Evolutionary conservation across 495 filamentous ascomycete genomes (phyloP).

Genomic region (Penicillium simplicissimum): DNA sequence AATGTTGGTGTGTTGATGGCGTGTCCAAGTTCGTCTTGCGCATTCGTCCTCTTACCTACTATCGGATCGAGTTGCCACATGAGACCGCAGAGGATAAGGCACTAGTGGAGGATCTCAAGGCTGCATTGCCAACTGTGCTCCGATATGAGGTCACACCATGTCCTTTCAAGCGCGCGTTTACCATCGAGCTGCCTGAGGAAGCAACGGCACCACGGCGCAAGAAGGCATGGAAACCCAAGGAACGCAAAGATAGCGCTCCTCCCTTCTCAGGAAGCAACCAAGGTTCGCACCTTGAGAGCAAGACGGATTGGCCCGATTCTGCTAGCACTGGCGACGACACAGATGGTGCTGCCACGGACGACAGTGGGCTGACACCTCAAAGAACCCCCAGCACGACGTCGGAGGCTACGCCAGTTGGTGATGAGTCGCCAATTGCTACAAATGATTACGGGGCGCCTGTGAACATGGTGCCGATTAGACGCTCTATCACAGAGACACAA

Average conservation of each 20-base stretch:
- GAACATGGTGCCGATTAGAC: constrained; percentile 18
- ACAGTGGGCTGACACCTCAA: constrained; percentile 32
- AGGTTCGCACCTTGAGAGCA: constrained; percentile 13
- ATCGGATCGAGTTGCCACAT: constrained; percentile 81
- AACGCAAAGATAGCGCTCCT: constrained; percentile 44
- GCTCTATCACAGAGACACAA: constrained; percentile 40
- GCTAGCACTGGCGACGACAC: constrained; percentile 41
- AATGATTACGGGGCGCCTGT: constrained; percentile 20
- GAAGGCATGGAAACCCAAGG: constrained; percentile 69
- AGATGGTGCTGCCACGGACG: constrained; percentile 43
- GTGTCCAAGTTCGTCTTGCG: constrained; percentile 80
- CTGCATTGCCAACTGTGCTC: constrained; percentile 66
- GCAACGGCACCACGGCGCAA: constrained; percentile 65
- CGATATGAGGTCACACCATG: constrained; percentile 86
- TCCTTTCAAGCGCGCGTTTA: constrained; percentile 78
- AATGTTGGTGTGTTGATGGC: constrained; percentile 90
- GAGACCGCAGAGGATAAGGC: constrained; percentile 57
- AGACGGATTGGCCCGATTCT: constrained; percentile 27
- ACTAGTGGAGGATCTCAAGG: constrained; percentile 64
- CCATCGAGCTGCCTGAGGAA: constrained; percentile 70
- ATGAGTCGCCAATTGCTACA: constrained; percentile 21
- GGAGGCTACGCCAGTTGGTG: constrained; percentile 30
- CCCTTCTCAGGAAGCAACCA: constrained; percentile 11
- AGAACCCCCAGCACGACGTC: constrained; percentile 29
- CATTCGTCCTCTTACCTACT: constrained; percentile 77